A percentile compares a stretch with the other conserved stretches of the same genome.
Evolutionary conservation across 495 filamentous ascomycete genomes (phyloP).

Genomic region (Aspergillus olivimuriae): DNA sequence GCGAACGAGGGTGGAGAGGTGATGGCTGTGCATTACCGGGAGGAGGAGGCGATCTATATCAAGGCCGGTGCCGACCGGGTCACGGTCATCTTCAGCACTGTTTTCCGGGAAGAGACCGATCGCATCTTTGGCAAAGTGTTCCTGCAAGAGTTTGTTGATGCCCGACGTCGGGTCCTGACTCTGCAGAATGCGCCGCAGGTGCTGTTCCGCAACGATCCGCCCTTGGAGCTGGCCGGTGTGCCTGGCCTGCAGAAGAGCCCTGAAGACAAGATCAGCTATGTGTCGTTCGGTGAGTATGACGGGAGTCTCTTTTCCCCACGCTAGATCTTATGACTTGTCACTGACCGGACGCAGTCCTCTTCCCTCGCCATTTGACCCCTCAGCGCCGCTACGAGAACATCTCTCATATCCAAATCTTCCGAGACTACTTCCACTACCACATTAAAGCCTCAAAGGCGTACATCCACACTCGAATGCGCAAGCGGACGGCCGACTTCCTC

Average conservation of each 20-base stretch:
- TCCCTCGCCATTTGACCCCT: slow-evolving; percentile 85
- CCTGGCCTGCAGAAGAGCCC: slow-evolving; percentile 66
- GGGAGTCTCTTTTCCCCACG: too few relatives aligned
- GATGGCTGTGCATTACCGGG: slow-evolving; percentile 94
- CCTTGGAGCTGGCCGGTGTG: slow-evolving; percentile 80
- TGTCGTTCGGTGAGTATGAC: slow-evolving; percentile 95
- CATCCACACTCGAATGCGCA: slow-evolving; percentile 96
- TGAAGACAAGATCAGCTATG: slow-evolving; percentile 86
- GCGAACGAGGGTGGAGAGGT: slow-evolving; percentile 83
- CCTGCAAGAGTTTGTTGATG: slow-evolving; percentile 92
- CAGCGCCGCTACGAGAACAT: slow-evolving; percentile 91
- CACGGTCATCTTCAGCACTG: slow-evolving; percentile 97
- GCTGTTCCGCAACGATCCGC: slow-evolving; percentile 91
- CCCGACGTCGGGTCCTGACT: slow-evolving; percentile 67
- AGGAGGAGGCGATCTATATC: slow-evolving; percentile 99
- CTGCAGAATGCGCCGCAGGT: slow-evolving; percentile 98
- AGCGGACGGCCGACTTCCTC: slow-evolving; percentile 94
- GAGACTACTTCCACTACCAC: slow-evolving; percentile 99
- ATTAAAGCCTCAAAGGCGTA: slow-evolving; percentile 99
- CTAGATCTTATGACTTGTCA: too few relatives aligned
- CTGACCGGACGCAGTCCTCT: slow-evolving; percentile 81
- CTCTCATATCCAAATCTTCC: slow-evolving; percentile 98
- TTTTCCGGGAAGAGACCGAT: slow-evolving; percentile 97
- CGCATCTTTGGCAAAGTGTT: slow-evolving; percentile 96
- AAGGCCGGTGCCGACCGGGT: slow-evolving; percentile 95